Conservation (phyloP, 257 asterid species). For the Verbascum thapsus region DNA sequence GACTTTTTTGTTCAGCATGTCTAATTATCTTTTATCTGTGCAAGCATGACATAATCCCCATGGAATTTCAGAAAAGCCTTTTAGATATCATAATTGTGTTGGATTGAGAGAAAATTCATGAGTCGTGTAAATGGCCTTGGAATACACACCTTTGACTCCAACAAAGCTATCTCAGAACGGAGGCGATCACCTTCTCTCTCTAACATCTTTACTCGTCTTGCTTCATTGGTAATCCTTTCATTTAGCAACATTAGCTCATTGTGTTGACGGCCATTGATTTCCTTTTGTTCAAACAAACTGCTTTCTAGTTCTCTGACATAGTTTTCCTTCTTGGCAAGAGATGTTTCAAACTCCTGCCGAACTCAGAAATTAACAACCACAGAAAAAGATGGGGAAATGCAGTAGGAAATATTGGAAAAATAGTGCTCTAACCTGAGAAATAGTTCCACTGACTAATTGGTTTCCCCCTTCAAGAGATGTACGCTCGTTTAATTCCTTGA, state of each 20-base stretch:
- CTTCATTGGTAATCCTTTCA: constrained; percentile 77
- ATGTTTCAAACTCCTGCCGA: constrained; percentile 81
- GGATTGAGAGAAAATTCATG: constrained; percentile 17
- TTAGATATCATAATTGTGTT: constrained; percentile 12
- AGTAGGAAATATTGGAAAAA: constrained; percentile 17
- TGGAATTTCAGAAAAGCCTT: constrained; percentile 19
- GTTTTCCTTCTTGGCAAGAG: constrained; percentile 72
- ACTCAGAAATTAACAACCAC: constrained; percentile 30
- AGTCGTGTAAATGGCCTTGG: constrained; percentile 12
- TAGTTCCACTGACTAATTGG: constrained; percentile 50
- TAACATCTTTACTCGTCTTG: constrained; percentile 76
- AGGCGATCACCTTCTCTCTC: constrained; percentile 93
- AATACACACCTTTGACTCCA: constrained; percentile 93
- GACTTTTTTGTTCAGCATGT: constrained; percentile 7
- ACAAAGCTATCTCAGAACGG: constrained; percentile 82
- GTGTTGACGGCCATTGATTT: constrained; percentile 55
- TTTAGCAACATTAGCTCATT: constrained; percentile 77
- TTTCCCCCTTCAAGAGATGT: constrained; percentile 54
- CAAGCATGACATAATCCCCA: constrained; percentile 4
- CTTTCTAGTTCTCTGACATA: constrained; percentile 69
- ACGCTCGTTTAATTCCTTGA: constrained; percentile 55
- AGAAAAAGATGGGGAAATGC: constrained; percentile 19
- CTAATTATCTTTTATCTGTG: constrained; percentile 1
- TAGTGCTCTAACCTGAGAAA: constrained; percentile 52
- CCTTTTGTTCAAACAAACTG: constrained; percentile 62